These are phyloP conservation scores for Teratosphaeriaceae sp. DNA, from an alignment of 2,329 filamentous ascomycete genomes.

Conservation along the genomic window DNA sequence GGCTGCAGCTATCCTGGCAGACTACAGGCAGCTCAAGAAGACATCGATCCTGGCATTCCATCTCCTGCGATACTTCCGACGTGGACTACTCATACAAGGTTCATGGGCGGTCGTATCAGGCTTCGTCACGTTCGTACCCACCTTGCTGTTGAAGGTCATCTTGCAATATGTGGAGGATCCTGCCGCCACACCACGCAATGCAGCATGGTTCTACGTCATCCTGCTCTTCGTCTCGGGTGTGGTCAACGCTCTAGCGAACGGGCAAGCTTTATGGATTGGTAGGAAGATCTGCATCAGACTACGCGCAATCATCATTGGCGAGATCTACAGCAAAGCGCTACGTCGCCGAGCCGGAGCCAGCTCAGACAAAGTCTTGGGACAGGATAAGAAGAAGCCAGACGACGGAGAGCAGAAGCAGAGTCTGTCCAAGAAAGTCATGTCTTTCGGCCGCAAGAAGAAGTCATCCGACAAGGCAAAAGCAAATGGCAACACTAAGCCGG, in stretches of 20 bases:
- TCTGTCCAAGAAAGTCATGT: slow-evolving; percentile 42
- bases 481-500: slow-evolving; percentile 30
- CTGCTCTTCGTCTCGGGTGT: slow-evolving; percentile 78
- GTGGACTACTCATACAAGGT: slow-evolving; percentile 67
- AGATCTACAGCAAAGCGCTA: slow-evolving; percentile 94
- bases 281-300: slow-evolving; percentile 90
- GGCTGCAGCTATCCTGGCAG: slow-evolving; percentile 67
- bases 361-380: slow-evolving; percentile 65
- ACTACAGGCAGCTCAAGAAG: slow-evolving; percentile 81
- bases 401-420: slow-evolving; percentile 35
- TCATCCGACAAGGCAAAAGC: slow-evolving; percentile 35
- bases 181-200: slow-evolving; percentile 66
- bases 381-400: slow-evolving; percentile 42
- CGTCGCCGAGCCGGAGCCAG: slow-evolving; percentile 76
- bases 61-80: slow-evolving; percentile 76
- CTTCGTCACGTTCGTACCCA: slow-evolving; percentile 84
- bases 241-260: slow-evolving; percentile 74
- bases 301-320: slow-evolving; percentile 90
- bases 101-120: slow-evolving; percentile 73
- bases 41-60: slow-evolving; percentile 73
- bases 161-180: slow-evolving; percentile 90
- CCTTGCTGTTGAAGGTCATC: slow-evolving; percentile 82
- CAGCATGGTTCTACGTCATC: slow-evolving; percentile 93
- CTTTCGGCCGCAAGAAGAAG: slow-evolving; percentile 57
- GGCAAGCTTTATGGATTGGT: slow-evolving; percentile 85